These are phyloP conservation scores for Pythium pectinolyticum DNA, from an alignment of 352 stramenopile genomes.

Conservation along the genomic window DNA sequence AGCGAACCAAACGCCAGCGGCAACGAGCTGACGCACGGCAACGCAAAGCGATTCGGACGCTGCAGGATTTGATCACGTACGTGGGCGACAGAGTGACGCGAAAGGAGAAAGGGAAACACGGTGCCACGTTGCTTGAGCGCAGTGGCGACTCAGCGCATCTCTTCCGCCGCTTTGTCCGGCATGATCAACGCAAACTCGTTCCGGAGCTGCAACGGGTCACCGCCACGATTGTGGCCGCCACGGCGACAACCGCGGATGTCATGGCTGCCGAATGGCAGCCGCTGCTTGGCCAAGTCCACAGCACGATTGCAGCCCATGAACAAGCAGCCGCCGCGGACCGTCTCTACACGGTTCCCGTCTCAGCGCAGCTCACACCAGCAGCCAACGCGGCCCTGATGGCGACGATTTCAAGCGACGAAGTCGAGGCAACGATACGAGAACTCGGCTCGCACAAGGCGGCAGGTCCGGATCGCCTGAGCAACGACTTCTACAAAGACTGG, in stretches of 20 bases:
- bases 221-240: not conserved
- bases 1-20: not conserved
- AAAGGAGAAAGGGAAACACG: not conserved
- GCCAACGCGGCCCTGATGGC: not conserved
- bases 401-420: not conserved
- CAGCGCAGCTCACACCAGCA: not conserved
- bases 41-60: not conserved
- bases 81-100: not conserved
- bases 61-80: not conserved
- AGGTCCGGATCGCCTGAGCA: slow-evolving; percentile 12
- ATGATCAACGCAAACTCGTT: not conserved
- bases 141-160: not conserved
- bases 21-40: not conserved
- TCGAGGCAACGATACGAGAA: not conserved
- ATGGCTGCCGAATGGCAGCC: not conserved
- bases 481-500: slow-evolving; percentile 20
- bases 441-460: slow-evolving; percentile 9
- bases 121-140: not conserved
- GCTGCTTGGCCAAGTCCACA: not conserved
- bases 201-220: not conserved
- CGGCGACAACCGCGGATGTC: not conserved
- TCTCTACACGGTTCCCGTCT: too few species aligned
- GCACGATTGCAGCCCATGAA: not conserved
- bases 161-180: not conserved
- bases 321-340: too few species aligned